Percentiles rank a stretch among this genome's conserved stretches.
Evolutionary conservation across 352 stramenopile genomes (phyloP).

Genomic region (Globisporangium lucens): DNA sequence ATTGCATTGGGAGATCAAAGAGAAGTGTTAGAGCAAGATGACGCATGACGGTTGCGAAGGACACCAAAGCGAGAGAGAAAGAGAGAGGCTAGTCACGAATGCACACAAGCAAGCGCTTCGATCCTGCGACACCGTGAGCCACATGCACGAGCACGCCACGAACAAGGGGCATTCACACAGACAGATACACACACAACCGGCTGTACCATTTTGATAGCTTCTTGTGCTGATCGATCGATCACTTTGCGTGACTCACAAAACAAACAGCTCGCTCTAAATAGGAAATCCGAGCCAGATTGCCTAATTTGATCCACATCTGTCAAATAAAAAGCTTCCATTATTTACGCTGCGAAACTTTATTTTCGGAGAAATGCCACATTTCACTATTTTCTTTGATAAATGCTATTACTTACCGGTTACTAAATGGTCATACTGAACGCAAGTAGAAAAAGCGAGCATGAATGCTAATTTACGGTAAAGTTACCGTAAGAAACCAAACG

Average conservation of each 20-base stretch:
- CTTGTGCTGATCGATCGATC: background rate
- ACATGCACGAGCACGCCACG: background rate
- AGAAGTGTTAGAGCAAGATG: background rate
- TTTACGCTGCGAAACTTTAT: too few species aligned
- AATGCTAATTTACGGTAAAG: too few species aligned
- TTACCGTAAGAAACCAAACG: too few species aligned
- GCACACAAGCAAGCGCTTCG: background rate
- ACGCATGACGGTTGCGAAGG: background rate
- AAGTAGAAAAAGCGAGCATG: too few species aligned
- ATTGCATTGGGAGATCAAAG: background rate
- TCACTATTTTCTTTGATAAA: too few species aligned
- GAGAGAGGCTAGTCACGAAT: background rate
- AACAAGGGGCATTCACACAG: background rate
- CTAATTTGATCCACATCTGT: too few species aligned
- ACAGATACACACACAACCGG: background rate
- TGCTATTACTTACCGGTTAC: too few species aligned
- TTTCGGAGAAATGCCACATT: too few species aligned
- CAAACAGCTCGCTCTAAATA: background rate
- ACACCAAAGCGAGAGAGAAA: background rate
- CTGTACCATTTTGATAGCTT: background rate
- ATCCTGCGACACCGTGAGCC: background rate
- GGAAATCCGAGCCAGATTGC: too few species aligned
- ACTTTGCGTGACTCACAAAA: background rate
- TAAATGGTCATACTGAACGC: too few species aligned
- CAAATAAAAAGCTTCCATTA: too few species aligned